phyloP scores from a whole-genome alignment of 371 early-diverging fungal genomes.

The Mucor velutinosus region DNA sequence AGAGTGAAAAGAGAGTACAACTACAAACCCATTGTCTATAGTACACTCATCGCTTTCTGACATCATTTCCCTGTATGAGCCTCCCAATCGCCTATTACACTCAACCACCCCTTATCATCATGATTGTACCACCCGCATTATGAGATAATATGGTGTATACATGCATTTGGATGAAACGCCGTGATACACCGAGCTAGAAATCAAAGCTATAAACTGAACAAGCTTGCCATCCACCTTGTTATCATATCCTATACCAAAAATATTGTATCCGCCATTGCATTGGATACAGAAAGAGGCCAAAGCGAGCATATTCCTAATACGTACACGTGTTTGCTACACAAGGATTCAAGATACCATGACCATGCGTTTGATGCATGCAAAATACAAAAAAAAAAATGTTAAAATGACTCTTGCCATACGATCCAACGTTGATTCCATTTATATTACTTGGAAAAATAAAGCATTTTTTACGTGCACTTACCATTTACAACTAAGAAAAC shows the following conservation, averaged over 20 bases:
- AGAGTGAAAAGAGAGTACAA: neutral
- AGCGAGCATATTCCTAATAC: constrained; percentile 7
- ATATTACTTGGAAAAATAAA: neutral
- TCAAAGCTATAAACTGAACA: neutral
- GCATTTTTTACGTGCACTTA: neutral
- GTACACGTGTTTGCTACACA: constrained; percentile 16
- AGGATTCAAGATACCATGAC: constrained; percentile 9
- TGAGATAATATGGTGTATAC: neutral
- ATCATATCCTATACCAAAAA: neutral
- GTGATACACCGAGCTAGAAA: too few relatives aligned
- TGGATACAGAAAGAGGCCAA: neutral
- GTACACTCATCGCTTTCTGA: too few relatives aligned
- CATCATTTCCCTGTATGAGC: neutral
- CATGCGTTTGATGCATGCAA: constrained; percentile 23
- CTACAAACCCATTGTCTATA: neutral
- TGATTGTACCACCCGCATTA: neutral
- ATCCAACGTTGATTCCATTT: neutral
- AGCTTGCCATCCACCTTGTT: neutral
- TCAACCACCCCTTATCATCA: neutral
- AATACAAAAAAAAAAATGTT: neutral
- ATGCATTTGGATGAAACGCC: neutral
- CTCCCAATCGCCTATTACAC: neutral
- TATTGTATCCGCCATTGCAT: neutral
- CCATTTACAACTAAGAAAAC: neutral
- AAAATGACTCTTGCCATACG: neutral